These are phyloP conservation scores for Penicillium sumatraense DNA, from an alignment of 2,329 filamentous ascomycete species.

Conservation along the genomic window DNA sequence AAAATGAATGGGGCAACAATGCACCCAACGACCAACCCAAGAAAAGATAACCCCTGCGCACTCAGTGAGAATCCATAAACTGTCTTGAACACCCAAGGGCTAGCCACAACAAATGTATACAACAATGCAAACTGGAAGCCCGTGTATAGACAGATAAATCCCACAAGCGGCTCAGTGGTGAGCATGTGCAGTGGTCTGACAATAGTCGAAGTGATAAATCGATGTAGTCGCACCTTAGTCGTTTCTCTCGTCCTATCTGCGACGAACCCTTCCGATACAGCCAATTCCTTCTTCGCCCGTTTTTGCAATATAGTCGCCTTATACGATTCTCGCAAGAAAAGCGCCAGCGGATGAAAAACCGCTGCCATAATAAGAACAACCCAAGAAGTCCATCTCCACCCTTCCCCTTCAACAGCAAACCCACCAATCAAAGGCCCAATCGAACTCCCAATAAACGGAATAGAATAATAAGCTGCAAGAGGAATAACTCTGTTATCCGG, in stretches of 20 bases:
- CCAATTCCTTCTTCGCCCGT: not conserved
- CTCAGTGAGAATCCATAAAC: slow-evolving; percentile 62
- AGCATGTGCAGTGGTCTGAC: slow-evolving; percentile 66
- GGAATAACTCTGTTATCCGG: slow-evolving; percentile 12
- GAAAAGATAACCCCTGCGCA: slow-evolving; percentile 74
- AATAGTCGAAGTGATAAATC: slow-evolving; percentile 35
- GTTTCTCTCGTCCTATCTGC: not conserved
- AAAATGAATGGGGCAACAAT: slow-evolving; percentile 53
- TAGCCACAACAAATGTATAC: slow-evolving; percentile 85
- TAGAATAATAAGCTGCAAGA: slow-evolving; percentile 21
- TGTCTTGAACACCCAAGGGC: slow-evolving; percentile 75
- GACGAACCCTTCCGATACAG: not conserved
- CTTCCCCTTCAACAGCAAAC: slow-evolving; percentile 65
- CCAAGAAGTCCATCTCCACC: slow-evolving; percentile 77
- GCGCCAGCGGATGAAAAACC: slow-evolving; percentile 62
- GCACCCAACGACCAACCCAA: slow-evolving; percentile 77
- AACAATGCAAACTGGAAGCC: slow-evolving; percentile 78
- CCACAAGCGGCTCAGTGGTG: slow-evolving; percentile 71
- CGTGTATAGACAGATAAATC: slow-evolving; percentile 71
- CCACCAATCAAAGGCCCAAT: slow-evolving; percentile 69
- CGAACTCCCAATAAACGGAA: slow-evolving; percentile 21
- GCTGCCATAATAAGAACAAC: slow-evolving; percentile 68
- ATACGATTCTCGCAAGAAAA: slow-evolving; percentile 67
- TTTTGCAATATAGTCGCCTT: slow-evolving; percentile 47
- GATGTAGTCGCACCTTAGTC: not conserved